A percentile compares a stretch with the other conserved stretches of the same genome.
These are phyloP conservation scores for Tardiomyces blankii DNA, from an alignment of 1,139 yeast genomes.

Conservation along the genomic window DNA sequence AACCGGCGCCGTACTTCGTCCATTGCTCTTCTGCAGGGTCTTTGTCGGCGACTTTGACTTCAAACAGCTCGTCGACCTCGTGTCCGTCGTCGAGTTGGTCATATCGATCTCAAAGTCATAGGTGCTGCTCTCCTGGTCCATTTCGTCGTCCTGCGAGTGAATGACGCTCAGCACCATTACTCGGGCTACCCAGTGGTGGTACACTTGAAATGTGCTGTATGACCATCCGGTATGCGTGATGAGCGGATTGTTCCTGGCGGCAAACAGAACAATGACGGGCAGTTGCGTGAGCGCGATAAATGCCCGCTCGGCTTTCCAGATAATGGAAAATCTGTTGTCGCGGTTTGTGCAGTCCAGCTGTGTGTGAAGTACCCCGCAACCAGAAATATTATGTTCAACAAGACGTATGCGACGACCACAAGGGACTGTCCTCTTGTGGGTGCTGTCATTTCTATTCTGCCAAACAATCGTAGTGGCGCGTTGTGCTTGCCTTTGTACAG, in stretches of 20 bases:
- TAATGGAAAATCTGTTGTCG: constrained; percentile 16
- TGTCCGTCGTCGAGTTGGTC: too few relatives aligned
- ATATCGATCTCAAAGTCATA: too few relatives aligned
- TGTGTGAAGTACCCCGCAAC: constrained; percentile 6
- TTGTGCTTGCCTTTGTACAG: too few relatives aligned
- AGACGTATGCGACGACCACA: constrained; percentile 17
- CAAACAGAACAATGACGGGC: constrained; percentile 45
- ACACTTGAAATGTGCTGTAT: constrained; percentile 44
- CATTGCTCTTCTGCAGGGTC: too few relatives aligned
- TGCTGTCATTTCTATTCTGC: too few relatives aligned
- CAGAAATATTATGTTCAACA: constrained; percentile 8
- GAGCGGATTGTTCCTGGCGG: constrained; percentile 51
- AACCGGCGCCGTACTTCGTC: too few relatives aligned
- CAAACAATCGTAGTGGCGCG: too few relatives aligned
- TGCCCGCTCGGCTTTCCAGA: constrained; percentile 47
- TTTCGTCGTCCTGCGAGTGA: too few relatives aligned
- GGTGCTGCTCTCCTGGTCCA: too few relatives aligned
- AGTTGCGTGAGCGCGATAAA: constrained; percentile 40
- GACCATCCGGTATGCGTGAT: constrained; percentile 50
- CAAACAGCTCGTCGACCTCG: too few relatives aligned
- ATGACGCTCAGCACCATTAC: constrained; percentile 24
- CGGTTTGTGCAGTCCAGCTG: constrained; percentile 6
- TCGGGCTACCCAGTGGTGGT: constrained; percentile 52
- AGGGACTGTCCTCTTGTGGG: constrained; percentile 25
- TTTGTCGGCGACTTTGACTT: too few relatives aligned